Conservation (phyloP, 2,329 filamentous ascomycete genomes). For the Alternaria gaisen region DNA sequence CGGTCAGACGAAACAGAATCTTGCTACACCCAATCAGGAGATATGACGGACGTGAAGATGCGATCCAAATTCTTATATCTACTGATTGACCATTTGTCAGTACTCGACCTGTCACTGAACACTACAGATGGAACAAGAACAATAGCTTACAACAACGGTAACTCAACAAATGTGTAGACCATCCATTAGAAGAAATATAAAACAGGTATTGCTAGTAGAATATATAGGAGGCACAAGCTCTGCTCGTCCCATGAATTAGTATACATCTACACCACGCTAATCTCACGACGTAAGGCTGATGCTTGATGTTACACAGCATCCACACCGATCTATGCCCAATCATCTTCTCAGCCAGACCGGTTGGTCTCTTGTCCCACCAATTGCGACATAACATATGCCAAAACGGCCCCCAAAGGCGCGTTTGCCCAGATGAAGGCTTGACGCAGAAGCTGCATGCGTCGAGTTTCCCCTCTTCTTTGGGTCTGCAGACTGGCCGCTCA, state of each 20-base stretch:
- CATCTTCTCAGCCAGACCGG: neutral
- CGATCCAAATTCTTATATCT: neutral
- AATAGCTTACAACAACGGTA: neutral
- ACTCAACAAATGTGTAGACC: neutral
- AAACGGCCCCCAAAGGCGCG: neutral
- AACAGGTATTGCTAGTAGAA: neutral
- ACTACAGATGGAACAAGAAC: neutral
- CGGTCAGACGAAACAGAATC: neutral
- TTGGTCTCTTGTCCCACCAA: neutral
- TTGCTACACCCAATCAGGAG: neutral
- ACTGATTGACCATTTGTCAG: neutral
- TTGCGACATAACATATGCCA: neutral
- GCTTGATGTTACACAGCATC: neutral
- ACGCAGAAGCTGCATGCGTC: neutral
- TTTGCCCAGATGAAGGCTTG: neutral
- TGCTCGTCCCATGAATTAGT: neutral
- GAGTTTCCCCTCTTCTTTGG: neutral
- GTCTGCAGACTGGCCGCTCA: neutral
- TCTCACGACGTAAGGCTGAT: neutral
- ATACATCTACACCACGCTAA: neutral
- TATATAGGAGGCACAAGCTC: neutral
- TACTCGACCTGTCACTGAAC: neutral
- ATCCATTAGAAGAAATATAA: neutral
- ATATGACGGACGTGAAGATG: neutral
- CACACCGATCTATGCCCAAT: neutral